A percentile compares a stretch with the other conserved stretches of the same genome.
Evolutionary conservation across 176 grass and related monocot genomes (phyloP).

Genomic region (Oryza australiensis): DNA sequence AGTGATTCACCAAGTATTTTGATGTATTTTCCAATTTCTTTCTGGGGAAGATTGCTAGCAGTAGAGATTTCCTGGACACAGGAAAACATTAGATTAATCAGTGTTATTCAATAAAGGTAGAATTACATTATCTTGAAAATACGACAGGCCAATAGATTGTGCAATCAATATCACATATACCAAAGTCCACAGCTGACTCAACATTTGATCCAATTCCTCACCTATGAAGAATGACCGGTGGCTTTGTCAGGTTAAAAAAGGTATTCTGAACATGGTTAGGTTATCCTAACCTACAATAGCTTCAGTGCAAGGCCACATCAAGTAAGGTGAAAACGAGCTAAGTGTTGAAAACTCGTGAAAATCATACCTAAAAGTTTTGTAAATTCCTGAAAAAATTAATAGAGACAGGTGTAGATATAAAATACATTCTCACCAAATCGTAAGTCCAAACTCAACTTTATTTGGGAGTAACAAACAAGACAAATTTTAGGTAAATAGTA

Average conservation of each 20-base stretch:
- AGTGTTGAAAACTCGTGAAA: no score
- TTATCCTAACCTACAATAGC: not conserved
- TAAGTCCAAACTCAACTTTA: no score
- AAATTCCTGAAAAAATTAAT: no score
- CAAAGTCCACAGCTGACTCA: not conserved
- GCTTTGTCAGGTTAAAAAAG: not conserved
- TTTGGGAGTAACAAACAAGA: no score
- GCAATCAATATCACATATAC: not conserved
- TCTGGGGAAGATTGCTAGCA: conserved; percentile 97
- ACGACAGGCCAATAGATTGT: not conserved
- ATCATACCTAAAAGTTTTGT: no score
- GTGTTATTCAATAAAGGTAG: not conserved
- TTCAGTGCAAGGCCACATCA: not conserved
- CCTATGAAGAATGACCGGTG: not conserved
- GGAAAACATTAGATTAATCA: conserved; percentile 14
- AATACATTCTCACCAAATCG: no score
- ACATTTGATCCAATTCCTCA: not conserved
- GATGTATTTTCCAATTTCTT: conserved; percentile 98
- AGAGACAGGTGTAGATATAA: no score
- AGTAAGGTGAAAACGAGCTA: no score
- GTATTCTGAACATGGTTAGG: not conserved
- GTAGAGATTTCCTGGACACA: conserved; percentile 88
- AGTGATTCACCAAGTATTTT: conserved; percentile 96
- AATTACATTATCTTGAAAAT: not conserved
- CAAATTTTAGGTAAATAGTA: no score